Conservation (phyloP, 768 basidiomycete species). For the Pleurotus pulmonarius region DNA sequence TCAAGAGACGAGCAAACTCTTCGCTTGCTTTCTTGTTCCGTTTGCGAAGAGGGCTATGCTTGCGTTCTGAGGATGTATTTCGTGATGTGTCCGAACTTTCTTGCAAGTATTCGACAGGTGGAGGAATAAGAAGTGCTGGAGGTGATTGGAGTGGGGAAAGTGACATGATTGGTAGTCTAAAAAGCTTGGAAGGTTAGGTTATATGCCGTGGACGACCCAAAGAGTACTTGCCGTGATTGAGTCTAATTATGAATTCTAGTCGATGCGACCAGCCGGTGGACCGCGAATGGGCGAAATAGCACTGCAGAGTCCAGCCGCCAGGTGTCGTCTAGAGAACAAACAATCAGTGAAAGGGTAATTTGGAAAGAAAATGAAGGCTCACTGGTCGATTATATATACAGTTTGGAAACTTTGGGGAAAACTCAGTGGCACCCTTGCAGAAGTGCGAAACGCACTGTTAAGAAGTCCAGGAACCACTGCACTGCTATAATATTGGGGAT, state of each 20-base stretch:
- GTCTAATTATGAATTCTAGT: neutral
- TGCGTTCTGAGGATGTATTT: conserved; percentile 3
- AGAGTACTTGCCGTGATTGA: neutral
- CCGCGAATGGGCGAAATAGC: neutral
- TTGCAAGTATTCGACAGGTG: neutral
- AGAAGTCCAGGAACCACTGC: too few relatives aligned
- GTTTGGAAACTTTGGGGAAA: too few relatives aligned
- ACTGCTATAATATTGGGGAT: too few relatives aligned
- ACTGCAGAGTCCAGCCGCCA: neutral
- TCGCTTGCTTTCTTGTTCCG: conserved; percentile 18
- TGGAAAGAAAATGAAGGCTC: too few relatives aligned
- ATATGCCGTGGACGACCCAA: too few relatives aligned
- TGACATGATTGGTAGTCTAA: neutral
- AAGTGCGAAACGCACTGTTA: too few relatives aligned
- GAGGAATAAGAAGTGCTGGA: conserved; percentile 3
- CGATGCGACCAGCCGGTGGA: conserved; percentile 5
- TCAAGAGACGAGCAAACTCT: conserved; percentile 40
- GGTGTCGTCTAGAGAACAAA: neutral
- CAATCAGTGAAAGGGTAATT: neutral
- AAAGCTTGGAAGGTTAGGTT: too few relatives aligned
- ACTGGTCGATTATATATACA: too few relatives aligned
- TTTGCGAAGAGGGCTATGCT: neutral
- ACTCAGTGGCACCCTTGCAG: too few relatives aligned
- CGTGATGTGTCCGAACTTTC: neutral
- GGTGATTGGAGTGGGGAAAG: conserved; percentile 5